Evolutionary conservation across 2,329 filamentous ascomycete genomes (phyloP), one percentile per base, ranked within the genome.

Genomic region (Leptosphaerulina australis): DNA sequence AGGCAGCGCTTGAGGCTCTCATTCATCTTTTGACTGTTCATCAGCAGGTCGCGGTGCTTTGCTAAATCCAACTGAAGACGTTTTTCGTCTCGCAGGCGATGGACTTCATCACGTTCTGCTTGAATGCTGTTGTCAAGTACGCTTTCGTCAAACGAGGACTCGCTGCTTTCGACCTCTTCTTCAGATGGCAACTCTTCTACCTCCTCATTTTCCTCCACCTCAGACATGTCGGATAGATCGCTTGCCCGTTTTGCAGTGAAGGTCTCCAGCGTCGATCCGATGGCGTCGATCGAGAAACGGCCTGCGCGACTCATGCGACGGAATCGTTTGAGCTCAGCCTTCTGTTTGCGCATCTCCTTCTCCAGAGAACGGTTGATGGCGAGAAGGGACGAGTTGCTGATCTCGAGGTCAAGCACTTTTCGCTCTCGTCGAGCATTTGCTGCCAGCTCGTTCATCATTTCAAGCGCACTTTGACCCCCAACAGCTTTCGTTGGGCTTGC

Each of bases 301-400:
- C 91, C 91, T 0, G 90, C 86, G 15, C 93, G 84, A 29, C 90
- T 95, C 39, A 97, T 77, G n/a, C 94, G 85, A 41, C 90, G 85
- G 70, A 87, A 97, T 33, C 93, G 83, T 49, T 94, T 86, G 24
- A 99, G 72, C 68, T 99, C 94, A 1, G 88, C 84, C 28, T 89
- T 93, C 66, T 97, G 93, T 69, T 96, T 96, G 20, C 91, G 85
- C 63, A 99, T 81, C 69, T 97, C 91, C 18, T 91, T 84, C 74
- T 99, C 94, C 0, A 99, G 77, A 0, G 91, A 94, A 44, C 92
- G 83, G 69, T 99, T 99, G 75, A 99, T 97, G 30, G 94, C 94
- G 48, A 96, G 83, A 3, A 99, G 81, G 1, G 92, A 97, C 1
- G 91, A 94, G 67, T 99, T 99, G 46, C 89, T 96, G 57, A 99